Evolutionary conservation across 192 early-diverging fungal genomes (phyloP), one percentile per base, ranked within the genome.

Genomic region (Dimargaris cristalligena): DNA sequence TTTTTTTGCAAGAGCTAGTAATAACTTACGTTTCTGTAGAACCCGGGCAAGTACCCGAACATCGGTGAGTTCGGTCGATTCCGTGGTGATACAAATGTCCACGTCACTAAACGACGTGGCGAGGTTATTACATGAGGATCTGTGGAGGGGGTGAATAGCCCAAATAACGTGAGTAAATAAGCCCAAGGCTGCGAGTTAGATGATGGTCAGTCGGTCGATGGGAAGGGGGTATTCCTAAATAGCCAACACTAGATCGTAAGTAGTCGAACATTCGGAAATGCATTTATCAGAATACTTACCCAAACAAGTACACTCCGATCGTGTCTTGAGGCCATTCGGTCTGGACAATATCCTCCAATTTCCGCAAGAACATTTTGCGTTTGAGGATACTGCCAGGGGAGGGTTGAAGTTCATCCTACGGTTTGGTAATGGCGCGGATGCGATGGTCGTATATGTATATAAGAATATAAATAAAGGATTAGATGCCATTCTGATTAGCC

Each of bases 31-130:
- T 76, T 81, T 88, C 57, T 76, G 71, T 60, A 97, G 77, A 30
- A 71, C 74, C 34, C 74, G 76, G 28, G 84, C 88, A 45, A 97
- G 63, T 49, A 81, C 75, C 62, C 78, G 77, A 59, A 97, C 79
- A 57, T 86, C 77, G 55, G 78, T 72, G 22, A 88, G 67, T 62
- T 89, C 89, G 29, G 77, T 72, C 80, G 85, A 88, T 25, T 78
- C 70, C 1, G 92, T 94, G n/a, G 82, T 88, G 57, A 97, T 68
- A 63, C 91, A 93, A 25, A 97, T 74, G 69, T 97, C 94, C 11
- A 97, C 87, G 68, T 97, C 94, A 38, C 86, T 89, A 22, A 69
- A 69, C 35, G 71, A 76, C 0, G 89, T 91, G 25, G 87, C 92
- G 28, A 97, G 72, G 41, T 85, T 84, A 70, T 93, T 95, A 33